A percentile compares a stretch with the other conserved stretches of the same genome.
Evolutionary conservation across 768 basidiomycete genomes (phyloP).

Genomic region (Kwoniella bestiolae): DNA sequence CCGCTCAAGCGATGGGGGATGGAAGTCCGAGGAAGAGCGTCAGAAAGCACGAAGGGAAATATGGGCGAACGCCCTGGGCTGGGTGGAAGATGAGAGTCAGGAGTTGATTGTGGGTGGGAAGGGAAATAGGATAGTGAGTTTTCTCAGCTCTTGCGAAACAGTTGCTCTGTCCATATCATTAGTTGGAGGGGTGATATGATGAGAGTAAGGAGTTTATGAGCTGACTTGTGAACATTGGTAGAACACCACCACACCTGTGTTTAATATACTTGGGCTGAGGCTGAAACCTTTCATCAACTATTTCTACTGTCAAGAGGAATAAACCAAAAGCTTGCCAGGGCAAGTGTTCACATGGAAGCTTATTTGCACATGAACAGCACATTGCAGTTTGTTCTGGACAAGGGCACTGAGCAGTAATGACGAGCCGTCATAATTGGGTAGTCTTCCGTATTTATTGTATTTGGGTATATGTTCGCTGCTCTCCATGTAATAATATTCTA

Average conservation of each 20-base stretch:
- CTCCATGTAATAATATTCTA: too few species aligned
- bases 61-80: slow-evolving; percentile 66
- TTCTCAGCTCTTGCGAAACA: too few species aligned
- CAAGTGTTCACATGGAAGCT: too few species aligned
- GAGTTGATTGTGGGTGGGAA: slow-evolving; percentile 66
- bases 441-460: too few species aligned
- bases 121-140: slow-evolving; percentile 63
- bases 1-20: slow-evolving; percentile 40
- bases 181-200: too few species aligned
- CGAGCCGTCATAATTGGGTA: too few species aligned
- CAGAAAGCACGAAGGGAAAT: slow-evolving; percentile 60
- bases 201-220: too few species aligned
- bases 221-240: slow-evolving; percentile 49
- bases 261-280: slow-evolving; percentile 74
- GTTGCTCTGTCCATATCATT: too few species aligned
- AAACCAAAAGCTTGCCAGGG: background rate
- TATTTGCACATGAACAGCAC: too few species aligned
- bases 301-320: slow-evolving; percentile 68
- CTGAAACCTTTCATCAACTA: slow-evolving; percentile 69
- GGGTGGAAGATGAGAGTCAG: slow-evolving; percentile 67
- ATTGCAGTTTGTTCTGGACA: too few species aligned
- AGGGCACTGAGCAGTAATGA: too few species aligned
- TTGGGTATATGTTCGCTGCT: too few species aligned
- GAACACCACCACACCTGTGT: slow-evolving; percentile 82
- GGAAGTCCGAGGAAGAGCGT: slow-evolving; percentile 49